A percentile compares a stretch with the other conserved stretches of the same genome.
Evolutionary conservation across 2,329 filamentous ascomycete species (phyloP).

Genomic region (Hirsutella thompsonii): DNA sequence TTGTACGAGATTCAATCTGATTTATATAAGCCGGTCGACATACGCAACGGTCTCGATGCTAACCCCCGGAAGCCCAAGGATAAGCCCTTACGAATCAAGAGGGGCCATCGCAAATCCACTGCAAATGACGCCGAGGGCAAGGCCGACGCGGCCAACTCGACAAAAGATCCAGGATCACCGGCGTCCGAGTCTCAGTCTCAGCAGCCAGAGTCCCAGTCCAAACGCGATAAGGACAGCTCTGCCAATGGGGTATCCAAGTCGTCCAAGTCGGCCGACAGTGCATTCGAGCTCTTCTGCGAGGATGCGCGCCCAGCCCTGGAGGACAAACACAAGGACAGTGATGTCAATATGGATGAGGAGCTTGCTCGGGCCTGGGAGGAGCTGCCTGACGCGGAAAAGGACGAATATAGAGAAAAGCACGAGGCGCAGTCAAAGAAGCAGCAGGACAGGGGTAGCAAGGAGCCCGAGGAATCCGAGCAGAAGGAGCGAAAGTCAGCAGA

Average conservation of each 20-base stretch:
- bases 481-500: slow-evolving; percentile 5
- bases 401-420: slow-evolving; percentile 29
- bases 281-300: slow-evolving; percentile 42
- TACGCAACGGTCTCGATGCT: slow-evolving; percentile 19
- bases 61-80: slow-evolving; percentile 52
- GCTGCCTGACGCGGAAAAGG: slow-evolving; percentile 33
- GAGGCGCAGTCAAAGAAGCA: slow-evolving; percentile 13
- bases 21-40: slow-evolving; percentile 18
- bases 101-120: slow-evolving; percentile 53
- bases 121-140: slow-evolving; percentile 30
- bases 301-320: slow-evolving; percentile 32
- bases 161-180: slow-evolving; percentile 32
- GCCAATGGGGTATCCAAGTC: slow-evolving; percentile 28
- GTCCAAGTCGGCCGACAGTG: slow-evolving; percentile 30
- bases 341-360: slow-evolving; percentile 37
- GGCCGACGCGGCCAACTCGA: slow-evolving; percentile 24
- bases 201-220: slow-evolving; percentile 15
- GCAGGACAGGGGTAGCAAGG: slow-evolving; percentile 9
- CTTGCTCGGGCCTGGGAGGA: slow-evolving; percentile 42
- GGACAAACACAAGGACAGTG: slow-evolving; percentile 28
- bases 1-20: slow-evolving; percentile 20
- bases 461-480: slow-evolving; percentile 10
- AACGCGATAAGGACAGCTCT: slow-evolving; percentile 8
- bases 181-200: slow-evolving; percentile 36
- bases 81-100: slow-evolving; percentile 63